Evolutionary conservation across 768 basidiomycete genomes (phyloP).

Genomic region (Boletus coccyginus): DNA sequence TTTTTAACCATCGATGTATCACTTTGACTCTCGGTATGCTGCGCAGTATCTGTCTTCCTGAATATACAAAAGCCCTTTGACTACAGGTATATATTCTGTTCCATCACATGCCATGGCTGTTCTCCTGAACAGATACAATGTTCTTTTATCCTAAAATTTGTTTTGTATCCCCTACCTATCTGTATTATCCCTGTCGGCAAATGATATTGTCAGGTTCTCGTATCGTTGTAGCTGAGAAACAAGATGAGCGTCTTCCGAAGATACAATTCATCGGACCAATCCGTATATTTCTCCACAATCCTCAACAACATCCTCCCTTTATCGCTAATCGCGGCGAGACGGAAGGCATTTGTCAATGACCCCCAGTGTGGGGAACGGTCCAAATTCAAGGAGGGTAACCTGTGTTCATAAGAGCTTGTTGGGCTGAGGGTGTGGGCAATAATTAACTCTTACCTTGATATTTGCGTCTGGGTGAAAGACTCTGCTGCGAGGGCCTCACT

Average conservation of each 20-base stretch:
- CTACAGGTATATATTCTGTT: neutral
- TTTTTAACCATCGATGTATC: neutral
- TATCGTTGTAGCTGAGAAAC: neutral
- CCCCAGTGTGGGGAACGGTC: too few species aligned
- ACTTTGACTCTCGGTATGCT: neutral
- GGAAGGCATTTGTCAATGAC: too few species aligned
- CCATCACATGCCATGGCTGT: neutral
- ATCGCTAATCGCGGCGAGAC: neutral
- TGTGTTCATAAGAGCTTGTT: too few species aligned
- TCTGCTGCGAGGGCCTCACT: too few species aligned
- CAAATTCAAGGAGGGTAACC: too few species aligned
- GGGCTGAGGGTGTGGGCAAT: too few species aligned
- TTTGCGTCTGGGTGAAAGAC: too few species aligned
- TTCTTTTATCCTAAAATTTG: neutral
- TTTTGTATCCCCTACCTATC: constrained; percentile 5
- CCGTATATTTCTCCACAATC: too few species aligned
- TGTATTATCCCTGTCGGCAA: neutral
- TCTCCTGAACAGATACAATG: neutral
- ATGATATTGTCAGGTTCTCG: neutral
- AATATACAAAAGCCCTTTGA: neutral
- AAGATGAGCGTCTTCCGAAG: too few species aligned
- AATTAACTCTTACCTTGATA: too few species aligned
- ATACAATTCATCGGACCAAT: neutral
- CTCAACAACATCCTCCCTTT: neutral
- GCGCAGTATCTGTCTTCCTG: neutral